These are phyloP conservation scores for Sugiyamaella smithiae DNA, from an alignment of 805 yeast species.

Conservation along the genomic window DNA sequence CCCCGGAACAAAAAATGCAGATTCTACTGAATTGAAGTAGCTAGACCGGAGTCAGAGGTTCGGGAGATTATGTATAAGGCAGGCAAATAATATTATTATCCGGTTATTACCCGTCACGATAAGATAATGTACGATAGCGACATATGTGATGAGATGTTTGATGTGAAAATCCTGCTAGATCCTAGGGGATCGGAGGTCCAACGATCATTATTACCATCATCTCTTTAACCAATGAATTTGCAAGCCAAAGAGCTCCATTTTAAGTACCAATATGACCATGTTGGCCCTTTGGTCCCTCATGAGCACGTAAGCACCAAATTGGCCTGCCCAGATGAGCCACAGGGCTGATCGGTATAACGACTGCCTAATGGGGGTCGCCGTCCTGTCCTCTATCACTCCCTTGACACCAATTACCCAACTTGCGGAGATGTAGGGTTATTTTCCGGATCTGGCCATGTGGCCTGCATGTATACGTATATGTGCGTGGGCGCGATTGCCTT, in stretches of 20 bases:
- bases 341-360: slow-evolving; percentile 1
- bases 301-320: not conserved
- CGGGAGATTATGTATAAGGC: too few relatives aligned
- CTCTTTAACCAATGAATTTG: too few relatives aligned
- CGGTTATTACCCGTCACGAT: too few relatives aligned
- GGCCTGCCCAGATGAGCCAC: slow-evolving; percentile 2
- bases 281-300: not conserved
- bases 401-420: slow-evolving; percentile 3
- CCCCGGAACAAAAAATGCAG: too few relatives aligned
- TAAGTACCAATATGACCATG: not conserved
- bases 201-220: too few relatives aligned
- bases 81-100: too few relatives aligned
- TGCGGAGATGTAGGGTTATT: slow-evolving; percentile 3
- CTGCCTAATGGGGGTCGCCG: slow-evolving; percentile 2
- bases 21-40: too few relatives aligned
- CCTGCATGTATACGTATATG: slow-evolving; percentile 6
- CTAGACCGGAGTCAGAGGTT: too few relatives aligned
- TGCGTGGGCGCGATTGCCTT: slow-evolving; percentile 9
- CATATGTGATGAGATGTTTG: too few relatives aligned
- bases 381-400: slow-evolving; percentile 6
- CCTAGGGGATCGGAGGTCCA: too few relatives aligned
- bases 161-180: too few relatives aligned
- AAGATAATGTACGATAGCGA: too few relatives aligned
- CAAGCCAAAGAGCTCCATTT: not conserved
- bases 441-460: slow-evolving; percentile 1